Base-by-base conservation (phyloP, 768 basidiomycete species). In the Boletus vermiculosoides region DNA sequence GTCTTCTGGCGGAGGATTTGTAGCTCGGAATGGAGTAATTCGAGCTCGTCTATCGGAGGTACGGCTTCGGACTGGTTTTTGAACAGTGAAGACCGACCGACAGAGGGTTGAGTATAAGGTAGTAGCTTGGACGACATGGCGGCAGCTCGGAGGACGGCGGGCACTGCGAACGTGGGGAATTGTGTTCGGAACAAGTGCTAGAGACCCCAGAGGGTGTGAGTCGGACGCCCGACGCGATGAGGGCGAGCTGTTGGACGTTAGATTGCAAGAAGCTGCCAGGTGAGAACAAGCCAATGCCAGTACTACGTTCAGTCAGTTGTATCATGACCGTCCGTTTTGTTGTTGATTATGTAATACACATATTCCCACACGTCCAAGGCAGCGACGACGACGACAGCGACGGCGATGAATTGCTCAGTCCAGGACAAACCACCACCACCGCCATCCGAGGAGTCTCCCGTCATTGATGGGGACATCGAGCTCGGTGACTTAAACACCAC, bases 31-130 rank as follows among this genome's bases (percentile, higher is more conserved):
- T 86, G 82, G 22, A 92, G 78, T 22, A 70, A 62, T 56, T 88
- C 84, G 49, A 92, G 83, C 40, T 92, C 91, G 51, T 88, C 85
- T 18, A 83, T 82, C 22, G 85, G 78, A 9, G 91, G 91, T 16
- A 93, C 78, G 13, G 78, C 56, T 55, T 90, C 87, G 55, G 87
- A 77, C 1, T 80, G 79, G 61, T 76, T 82, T 76, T 82, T 86
- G 66, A 90, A 74, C 54, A 92, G 74, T 56, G 78, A 68, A 40
- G 88, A 87, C 58, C 80, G 82, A 56, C 84, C 75, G 59, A 72
- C 63, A n/a, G 78, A 69, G 46, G 80, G 80, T 39, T 71, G 67
- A 55, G 76, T 61, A 72, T 78, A 90, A 48, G 74, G 73, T 54
- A 75, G 69, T 54, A 88, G 76, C 71, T 76, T 83, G 55, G 84